Base-by-base conservation (phyloP, 2,329 filamentous ascomycete species). In the Colletotrichum phormii region DNA sequence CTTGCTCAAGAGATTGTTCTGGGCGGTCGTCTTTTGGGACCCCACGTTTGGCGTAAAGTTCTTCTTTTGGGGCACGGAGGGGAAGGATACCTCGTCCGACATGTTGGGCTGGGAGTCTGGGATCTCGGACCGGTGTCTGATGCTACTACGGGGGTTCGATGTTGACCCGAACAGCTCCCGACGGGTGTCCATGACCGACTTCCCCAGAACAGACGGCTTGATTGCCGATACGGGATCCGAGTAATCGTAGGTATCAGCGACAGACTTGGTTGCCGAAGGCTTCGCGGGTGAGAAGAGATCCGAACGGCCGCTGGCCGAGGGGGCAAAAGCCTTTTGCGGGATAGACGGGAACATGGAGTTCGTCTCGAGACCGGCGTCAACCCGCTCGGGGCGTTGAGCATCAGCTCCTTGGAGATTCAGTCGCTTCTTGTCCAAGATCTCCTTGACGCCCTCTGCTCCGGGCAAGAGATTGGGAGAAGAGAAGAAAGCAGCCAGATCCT, bases 401-500 rank as follows among this genome's bases (percentile, higher is more conserved):
- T 1, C 26, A 4, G 11, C n/a, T 29, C 76, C 62, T 24, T 72
- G 67, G 6, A 74, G 61, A 8, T 64, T 59, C 59, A 67, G 33
- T 55, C 73, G 66, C 62, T 60, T 74, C 42, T 70, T 75, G 29
- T 75, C 68, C 18, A 74, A 31, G 11, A 71, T 62, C 8, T 64
- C 37, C 42, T 61, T 62, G 12, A 71, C 67, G 31, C 71, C 72
- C 29, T 77, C 75, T 63, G 78, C 78, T 5, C 77, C 77, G 2
- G 84, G 84, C 31, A 85, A 75, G 8, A 79, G 75, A 0, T 85
- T 84, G 0, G 89, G 89, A 3, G 89, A 90, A 0, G 89, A 91
- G 77, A 91, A 91, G 78, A 90, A 91, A 8, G 84, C 82, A 6
- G 87, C 84, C 2, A 90, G 81, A 64, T 90, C 86, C 64, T 75